phyloP scores from a whole-genome alignment of 108 stramenopile species.

The Stephanodiscus minutulus region DNA sequence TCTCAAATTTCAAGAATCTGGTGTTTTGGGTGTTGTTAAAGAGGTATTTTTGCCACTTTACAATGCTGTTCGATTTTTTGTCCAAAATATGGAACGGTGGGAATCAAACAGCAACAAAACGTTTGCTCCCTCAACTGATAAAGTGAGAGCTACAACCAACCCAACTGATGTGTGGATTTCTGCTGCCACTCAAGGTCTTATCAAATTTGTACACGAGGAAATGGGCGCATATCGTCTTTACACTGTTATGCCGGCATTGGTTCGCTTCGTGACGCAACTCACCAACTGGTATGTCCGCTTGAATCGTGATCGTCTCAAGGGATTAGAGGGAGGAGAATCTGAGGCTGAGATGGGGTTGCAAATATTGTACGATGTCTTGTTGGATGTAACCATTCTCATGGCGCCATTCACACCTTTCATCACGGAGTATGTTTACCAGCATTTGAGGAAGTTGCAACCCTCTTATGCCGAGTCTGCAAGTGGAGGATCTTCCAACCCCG shows the following conservation, averaged over 20 bases:
- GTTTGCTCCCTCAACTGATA: constrained; percentile 85
- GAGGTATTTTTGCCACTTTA: constrained; percentile 98
- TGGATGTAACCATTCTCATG: constrained; percentile 94
- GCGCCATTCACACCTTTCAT: constrained; percentile 99
- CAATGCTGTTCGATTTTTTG: constrained; percentile 98
- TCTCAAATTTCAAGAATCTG: constrained; percentile 96
- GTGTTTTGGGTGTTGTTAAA: constrained; percentile 95
- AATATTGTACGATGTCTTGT: constrained; percentile 95
- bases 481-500: constrained; percentile 77
- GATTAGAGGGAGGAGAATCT: constrained; percentile 80
- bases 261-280: constrained; percentile 93
- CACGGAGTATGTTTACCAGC: constrained; percentile 97
- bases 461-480: constrained; percentile 67
- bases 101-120: constrained; percentile 61
- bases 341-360: constrained; percentile 89
- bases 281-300: constrained; percentile 99
- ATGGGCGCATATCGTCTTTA: constrained; percentile 98
- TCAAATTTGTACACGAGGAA: constrained; percentile 97
- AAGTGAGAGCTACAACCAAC: constrained; percentile 83
- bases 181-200: constrained; percentile 95
- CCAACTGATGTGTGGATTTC: constrained; percentile 98
- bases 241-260: constrained; percentile 98
- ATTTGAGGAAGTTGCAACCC: constrained; percentile 91
- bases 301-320: constrained; percentile 99
- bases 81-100: constrained; percentile 89